These are phyloP conservation scores for Eucalyptus caleyi DNA, from an alignment of 345 rosid species.

Conservation along the genomic window DNA sequence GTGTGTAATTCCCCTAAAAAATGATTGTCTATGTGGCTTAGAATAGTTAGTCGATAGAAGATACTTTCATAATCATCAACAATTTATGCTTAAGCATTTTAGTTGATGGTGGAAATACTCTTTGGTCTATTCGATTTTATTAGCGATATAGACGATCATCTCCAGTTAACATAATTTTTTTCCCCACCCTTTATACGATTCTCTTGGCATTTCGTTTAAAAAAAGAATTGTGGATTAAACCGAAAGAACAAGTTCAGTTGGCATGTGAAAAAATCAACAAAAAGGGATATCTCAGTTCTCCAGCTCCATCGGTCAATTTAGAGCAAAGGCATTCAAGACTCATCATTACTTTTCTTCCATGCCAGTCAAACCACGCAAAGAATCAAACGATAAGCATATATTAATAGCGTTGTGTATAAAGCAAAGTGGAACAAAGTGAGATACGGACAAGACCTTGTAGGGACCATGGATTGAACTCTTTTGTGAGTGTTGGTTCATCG, in stretches of 20 bases:
- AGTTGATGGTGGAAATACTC: accelerated
- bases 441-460: background rate
- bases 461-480: background rate
- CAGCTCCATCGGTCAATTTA: background rate
- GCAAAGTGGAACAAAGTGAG: background rate
- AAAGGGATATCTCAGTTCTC: background rate
- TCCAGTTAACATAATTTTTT: background rate
- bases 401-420: accelerated
- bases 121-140: accelerated
- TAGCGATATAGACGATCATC: background rate
- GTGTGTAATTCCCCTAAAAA: accelerated
- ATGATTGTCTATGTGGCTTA: accelerated
- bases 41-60: accelerated
- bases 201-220: background rate
- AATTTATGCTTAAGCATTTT: background rate
- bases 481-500: background rate
- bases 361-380: background rate
- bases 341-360: background rate
- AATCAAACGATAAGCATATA: background rate
- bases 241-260: background rate
- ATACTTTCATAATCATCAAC: background rate
- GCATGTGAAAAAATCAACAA: background rate
- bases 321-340: background rate
- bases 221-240: background rate
- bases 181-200: no score